A percentile compares a stretch with the other conserved stretches of the same genome.
Conservation (phyloP, 164 flowering plant genomes). For the Sextonia rubra region DNA sequence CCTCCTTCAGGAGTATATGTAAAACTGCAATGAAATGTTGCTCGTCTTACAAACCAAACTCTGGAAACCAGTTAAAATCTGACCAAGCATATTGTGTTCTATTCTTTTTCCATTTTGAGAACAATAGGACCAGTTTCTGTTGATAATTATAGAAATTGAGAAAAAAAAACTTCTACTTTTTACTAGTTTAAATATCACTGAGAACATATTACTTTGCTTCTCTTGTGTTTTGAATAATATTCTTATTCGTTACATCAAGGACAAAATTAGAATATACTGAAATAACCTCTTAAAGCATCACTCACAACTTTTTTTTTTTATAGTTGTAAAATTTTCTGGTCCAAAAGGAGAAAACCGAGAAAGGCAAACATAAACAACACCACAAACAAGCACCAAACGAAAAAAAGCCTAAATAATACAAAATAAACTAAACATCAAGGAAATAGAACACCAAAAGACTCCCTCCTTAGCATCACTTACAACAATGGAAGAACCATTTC, state of each 20-base stretch:
- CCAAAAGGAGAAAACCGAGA: too few species aligned
- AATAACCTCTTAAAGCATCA: background rate
- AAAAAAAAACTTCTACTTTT: too few species aligned
- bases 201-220: background rate
- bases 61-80: background rate
- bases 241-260: background rate
- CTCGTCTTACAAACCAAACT: background rate
- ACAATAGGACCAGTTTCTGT: background rate
- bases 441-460: background rate
- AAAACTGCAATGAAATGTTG: too few species aligned
- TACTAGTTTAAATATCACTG: background rate
- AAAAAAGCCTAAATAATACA: background rate
- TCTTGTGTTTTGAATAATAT: too few species aligned
- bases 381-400: too few species aligned
- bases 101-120: background rate
- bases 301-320: conserved; percentile 33
- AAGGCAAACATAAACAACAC: too few species aligned
- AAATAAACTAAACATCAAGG: background rate
- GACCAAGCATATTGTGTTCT: background rate
- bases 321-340: too few species aligned
- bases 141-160: background rate
- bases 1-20: too few species aligned
- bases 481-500: conserved; percentile 33
- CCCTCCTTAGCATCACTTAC: conserved; percentile 33
- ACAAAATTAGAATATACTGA: too few species aligned